Evolutionary conservation across 441 rosid species (phyloP).

Genomic region (Lepidium campestre): DNA sequence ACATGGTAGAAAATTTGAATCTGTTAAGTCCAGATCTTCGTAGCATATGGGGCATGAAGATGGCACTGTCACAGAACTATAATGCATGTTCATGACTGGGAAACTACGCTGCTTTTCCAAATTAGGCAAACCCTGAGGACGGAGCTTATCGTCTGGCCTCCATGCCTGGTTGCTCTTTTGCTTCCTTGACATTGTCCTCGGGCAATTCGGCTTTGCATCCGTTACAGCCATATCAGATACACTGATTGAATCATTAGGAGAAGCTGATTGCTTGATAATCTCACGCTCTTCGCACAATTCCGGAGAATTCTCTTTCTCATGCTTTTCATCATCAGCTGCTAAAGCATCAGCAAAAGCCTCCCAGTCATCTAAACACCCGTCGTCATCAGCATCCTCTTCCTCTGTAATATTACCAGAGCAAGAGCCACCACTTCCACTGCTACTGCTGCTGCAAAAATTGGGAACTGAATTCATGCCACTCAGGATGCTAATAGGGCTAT

Average conservation of each 20-base stretch:
- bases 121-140: conserved; percentile 81
- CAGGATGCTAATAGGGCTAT: conserved; percentile 50
- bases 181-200: conserved; percentile 27
- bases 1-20: conserved; percentile 79
- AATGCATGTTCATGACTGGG: conserved; percentile 32
- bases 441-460: conserved; percentile 50
- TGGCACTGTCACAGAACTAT: conserved; percentile 35
- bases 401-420: conserved; percentile 81
- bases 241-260: conserved; percentile 6
- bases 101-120: conserved; percentile 64
- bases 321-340: conserved; percentile 49
- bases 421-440: conserved; percentile 69
- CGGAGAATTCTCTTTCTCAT: conserved; percentile 28
- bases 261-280: conserved; percentile 21
- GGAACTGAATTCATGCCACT: conserved; percentile 43
- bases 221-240: conserved; percentile 20
- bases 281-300: conserved; percentile 27
- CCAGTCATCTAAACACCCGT: conserved; percentile 87
- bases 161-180: conserved; percentile 54
- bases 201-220: conserved; percentile 30
- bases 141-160: conserved; percentile 72
- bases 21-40: conserved; percentile 86
- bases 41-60: conserved; percentile 84
- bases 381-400: conserved; percentile 64
- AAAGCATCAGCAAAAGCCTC: conserved; percentile 96